phyloP scores from a whole-genome alignment of 2,329 filamentous ascomycete genomes.

The Aspergillus carbonarius region DNA sequence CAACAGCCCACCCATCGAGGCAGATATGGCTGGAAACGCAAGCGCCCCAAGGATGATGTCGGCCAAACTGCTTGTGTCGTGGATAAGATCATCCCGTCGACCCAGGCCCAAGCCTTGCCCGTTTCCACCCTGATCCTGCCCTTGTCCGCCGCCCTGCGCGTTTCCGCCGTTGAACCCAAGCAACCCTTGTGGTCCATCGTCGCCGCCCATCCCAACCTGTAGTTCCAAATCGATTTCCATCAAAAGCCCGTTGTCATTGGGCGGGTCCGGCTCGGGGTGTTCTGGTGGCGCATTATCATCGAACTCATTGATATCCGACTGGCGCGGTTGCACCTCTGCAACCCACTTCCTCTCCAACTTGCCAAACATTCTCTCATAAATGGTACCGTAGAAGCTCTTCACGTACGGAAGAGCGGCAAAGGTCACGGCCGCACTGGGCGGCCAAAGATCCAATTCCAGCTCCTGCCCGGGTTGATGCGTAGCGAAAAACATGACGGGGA shows the following conservation, averaged over 20 bases:
- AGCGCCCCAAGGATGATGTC: conserved; percentile 67
- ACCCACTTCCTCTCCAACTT: conserved; percentile 61
- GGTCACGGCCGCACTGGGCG: conserved; percentile 64
- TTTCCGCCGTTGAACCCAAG: conserved; percentile 28
- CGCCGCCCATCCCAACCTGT: conserved; percentile 50
- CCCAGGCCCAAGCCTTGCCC: conserved; percentile 32
- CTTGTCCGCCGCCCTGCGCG: conserved; percentile 23
- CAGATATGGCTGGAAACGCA: conserved; percentile 78
- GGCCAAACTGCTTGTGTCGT: conserved; percentile 56
- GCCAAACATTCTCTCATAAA: conserved; percentile 61
- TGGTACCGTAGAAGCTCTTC: conserved; percentile 61
- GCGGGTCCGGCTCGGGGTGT: conserved; percentile 31
- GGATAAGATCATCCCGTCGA: conserved; percentile 49
- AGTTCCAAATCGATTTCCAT: conserved; percentile 54
- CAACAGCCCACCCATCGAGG: conserved; percentile 73
- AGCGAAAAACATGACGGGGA: conserved; percentile 59
- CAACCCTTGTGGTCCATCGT: conserved; percentile 34
- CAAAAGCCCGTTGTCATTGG: conserved; percentile 41
- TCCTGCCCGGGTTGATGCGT: conserved; percentile 46
- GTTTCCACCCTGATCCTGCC: conserved; percentile 24
- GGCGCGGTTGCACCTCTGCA: conserved; percentile 60
- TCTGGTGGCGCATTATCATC: conserved; percentile 37
- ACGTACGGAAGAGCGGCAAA: conserved; percentile 67
- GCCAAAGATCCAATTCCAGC: conserved; percentile 60
- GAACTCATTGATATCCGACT: conserved; percentile 40